Evolutionary conservation across 176 grass and related monocot genomes (phyloP).

Genomic region (Melocanna baccifera): DNA sequence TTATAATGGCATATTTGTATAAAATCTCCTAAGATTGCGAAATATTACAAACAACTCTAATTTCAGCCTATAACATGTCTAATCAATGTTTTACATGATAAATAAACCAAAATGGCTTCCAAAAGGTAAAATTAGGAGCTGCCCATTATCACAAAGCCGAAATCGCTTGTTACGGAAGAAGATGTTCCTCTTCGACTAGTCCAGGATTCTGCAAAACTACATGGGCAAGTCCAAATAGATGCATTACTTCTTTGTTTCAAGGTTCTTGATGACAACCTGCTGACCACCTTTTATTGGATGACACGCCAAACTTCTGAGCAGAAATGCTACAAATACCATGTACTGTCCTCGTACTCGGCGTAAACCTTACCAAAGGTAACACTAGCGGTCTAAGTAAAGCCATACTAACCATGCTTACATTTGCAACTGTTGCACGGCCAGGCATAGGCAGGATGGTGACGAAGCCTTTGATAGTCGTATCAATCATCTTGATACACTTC

Average conservation of each 20-base stretch:
- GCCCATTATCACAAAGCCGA: too few relatives aligned
- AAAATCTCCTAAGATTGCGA: too few relatives aligned
- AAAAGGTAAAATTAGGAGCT: too few relatives aligned
- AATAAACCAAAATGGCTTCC: too few relatives aligned
- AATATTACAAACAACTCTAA: too few relatives aligned
- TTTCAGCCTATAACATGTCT: too few relatives aligned
- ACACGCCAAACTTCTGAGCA: constrained; percentile 25
- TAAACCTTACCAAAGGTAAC: constrained; percentile 60
- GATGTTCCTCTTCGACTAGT: constrained; percentile 37
- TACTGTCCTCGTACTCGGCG: constrained; percentile 57
- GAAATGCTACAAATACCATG: constrained; percentile 57
- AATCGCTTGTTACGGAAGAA: constrained; percentile 40
- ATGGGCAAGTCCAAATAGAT: constrained; percentile 32
- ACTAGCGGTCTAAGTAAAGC: not conserved
- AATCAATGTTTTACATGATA: too few relatives aligned
- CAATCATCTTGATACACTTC: constrained; percentile 39
- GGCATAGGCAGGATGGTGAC: constrained; percentile 23
- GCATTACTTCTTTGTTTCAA: not conserved
- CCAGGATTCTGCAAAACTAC: constrained; percentile 42
- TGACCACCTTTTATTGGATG: not conserved
- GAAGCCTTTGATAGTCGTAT: not conserved
- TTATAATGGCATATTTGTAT: too few relatives aligned
- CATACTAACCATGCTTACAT: not conserved
- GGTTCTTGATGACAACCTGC: not conserved
- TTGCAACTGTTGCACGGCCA: not conserved